A percentile compares a stretch with the other conserved stretches of the same genome.
Conservation (phyloP, 768 basidiomycete species). For the Naganishia friedmannii region DNA sequence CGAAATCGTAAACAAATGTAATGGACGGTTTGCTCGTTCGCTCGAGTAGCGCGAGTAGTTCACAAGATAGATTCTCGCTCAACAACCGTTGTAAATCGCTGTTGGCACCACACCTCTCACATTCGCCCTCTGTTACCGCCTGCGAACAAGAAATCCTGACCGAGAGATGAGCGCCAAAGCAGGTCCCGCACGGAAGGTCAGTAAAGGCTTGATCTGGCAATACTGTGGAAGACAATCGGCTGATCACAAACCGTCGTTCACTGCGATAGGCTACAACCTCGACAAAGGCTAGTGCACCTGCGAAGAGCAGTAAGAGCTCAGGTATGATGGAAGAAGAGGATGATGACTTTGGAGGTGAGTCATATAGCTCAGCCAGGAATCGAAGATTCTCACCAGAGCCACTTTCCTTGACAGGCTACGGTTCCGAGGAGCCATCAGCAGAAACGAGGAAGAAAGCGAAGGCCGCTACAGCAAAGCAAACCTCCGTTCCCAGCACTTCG, state of each 20-base stretch:
- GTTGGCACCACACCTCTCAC: neutral
- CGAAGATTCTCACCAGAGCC: neutral
- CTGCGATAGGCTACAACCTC: neutral
- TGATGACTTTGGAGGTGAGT: slow-evolving; percentile 18
- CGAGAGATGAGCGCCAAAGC: slow-evolving; percentile 36
- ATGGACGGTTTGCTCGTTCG: neutral
- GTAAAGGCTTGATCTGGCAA: neutral
- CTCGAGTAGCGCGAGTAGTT: neutral
- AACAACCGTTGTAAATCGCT: neutral
- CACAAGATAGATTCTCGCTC: slow-evolving; percentile 21
- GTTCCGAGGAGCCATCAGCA: slow-evolving; percentile 1
- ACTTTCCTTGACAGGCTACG: neutral
- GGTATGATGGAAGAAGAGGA: slow-evolving; percentile 1
- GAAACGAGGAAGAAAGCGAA: slow-evolving; percentile 8
- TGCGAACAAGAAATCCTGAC: neutral
- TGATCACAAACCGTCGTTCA: neutral
- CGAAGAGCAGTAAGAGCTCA: neutral
- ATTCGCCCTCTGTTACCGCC: too few species aligned
- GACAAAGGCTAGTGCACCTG: neutral
- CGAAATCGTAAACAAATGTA: neutral
- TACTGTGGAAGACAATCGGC: neutral
- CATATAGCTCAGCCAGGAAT: neutral
- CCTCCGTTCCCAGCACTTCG: neutral
- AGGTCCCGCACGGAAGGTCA: slow-evolving; percentile 27
- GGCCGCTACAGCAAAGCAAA: neutral